Conservation (phyloP, 495 filamentous ascomycete genomes). For the Xylaria sp. region DNA sequence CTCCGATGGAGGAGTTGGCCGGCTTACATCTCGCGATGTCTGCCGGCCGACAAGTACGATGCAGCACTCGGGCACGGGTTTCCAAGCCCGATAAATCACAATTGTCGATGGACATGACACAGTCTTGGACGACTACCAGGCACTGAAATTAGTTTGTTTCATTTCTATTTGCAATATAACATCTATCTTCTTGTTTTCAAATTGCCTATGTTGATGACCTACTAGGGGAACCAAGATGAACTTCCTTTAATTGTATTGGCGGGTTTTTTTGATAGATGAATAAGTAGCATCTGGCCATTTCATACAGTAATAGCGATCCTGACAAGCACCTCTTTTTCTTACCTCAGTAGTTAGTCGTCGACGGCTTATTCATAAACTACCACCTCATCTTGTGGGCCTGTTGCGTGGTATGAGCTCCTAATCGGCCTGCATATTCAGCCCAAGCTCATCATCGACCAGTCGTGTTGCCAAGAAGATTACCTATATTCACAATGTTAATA, state of each 20-base stretch:
- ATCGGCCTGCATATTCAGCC: not conserved
- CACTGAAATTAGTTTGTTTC: not conserved
- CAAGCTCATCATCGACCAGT: not conserved
- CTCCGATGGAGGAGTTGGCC: slow-evolving; percentile 5
- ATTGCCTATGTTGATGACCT: slow-evolving; percentile 2
- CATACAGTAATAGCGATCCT: not conserved
- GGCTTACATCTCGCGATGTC: not conserved
- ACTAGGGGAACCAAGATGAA: not conserved
- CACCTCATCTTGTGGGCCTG: not conserved
- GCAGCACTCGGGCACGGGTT: slow-evolving; percentile 24
- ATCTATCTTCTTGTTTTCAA: not conserved
- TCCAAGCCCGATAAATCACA: slow-evolving; percentile 3
- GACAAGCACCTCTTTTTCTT: not conserved
- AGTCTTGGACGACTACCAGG: not conserved
- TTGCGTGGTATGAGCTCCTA: not conserved
- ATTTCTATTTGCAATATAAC: slow-evolving; percentile 15
- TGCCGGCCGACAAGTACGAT: slow-evolving; percentile 5
- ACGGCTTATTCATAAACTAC: not conserved
- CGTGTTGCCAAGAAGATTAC: not conserved
- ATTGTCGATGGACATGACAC: not conserved
- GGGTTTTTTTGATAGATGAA: not conserved
- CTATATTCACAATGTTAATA: not conserved
- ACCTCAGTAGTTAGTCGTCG: not conserved
- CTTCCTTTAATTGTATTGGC: not conserved
- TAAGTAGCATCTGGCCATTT: not conserved